phyloP scores from a whole-genome alignment of 2,329 filamentous ascomycete species.

The Didymella pomorum region DNA sequence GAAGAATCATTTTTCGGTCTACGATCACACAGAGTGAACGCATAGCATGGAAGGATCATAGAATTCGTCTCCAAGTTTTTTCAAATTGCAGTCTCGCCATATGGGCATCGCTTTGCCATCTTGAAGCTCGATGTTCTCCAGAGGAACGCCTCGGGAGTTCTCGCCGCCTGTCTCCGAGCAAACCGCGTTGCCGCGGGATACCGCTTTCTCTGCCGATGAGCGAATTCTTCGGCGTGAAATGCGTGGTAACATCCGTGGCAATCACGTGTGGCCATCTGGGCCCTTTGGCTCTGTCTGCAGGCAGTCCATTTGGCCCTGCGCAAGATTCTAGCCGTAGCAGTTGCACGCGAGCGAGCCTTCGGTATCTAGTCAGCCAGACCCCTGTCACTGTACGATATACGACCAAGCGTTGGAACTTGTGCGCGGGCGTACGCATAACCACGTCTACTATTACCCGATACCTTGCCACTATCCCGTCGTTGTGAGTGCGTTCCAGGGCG shows the following conservation, averaged over 20 bases:
- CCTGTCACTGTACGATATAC: conserved; percentile 18
- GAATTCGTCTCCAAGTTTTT: background rate
- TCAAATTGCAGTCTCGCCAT: background rate
- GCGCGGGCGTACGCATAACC: conserved; percentile 16
- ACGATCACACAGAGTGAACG: background rate
- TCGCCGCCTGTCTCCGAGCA: conserved; percentile 18
- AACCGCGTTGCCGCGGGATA: conserved; percentile 15
- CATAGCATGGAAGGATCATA: background rate
- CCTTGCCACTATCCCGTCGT: conserved; percentile 8
- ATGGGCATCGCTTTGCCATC: conserved; percentile 7
- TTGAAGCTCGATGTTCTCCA: background rate
- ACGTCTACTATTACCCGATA: conserved; percentile 10
- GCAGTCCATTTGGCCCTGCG: conserved; percentile 8
- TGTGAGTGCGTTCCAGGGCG: conserved; percentile 8
- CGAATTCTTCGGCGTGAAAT: conserved; percentile 5
- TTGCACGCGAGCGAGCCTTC: conserved; percentile 11
- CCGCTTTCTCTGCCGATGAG: conserved; percentile 15
- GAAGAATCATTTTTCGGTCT: background rate
- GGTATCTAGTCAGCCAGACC: conserved; percentile 19
- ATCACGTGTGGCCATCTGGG: conserved; percentile 9
- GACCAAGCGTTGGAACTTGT: conserved; percentile 17
- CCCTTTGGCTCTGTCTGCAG: conserved; percentile 8
- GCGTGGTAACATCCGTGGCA: background rate
- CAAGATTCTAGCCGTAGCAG: conserved; percentile 7
- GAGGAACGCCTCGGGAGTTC: conserved; percentile 5